These are phyloP conservation scores for Colletotrichum sp. DNA, from an alignment of 2,329 filamentous ascomycete species.

Conservation along the genomic window DNA sequence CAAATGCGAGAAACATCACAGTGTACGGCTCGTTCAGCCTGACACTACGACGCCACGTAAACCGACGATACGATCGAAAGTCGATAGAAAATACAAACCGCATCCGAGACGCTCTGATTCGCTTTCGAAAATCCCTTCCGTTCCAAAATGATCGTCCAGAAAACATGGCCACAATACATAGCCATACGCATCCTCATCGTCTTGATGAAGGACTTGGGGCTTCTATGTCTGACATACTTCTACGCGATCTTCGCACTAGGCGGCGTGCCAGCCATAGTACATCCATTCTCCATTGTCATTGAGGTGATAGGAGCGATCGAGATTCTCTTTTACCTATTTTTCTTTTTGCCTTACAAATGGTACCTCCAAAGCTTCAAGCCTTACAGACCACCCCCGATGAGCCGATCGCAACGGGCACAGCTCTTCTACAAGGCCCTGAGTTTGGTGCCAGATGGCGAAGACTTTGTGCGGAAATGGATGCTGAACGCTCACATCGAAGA, in stretches of 20 bases:
- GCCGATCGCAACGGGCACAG: not conserved
- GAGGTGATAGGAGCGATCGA: conserved; percentile 38
- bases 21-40: not conserved
- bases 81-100: not conserved
- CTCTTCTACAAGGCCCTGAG: conserved; percentile 1
- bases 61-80: not conserved
- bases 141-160: conserved; percentile 10
- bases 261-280: conserved; percentile 22
- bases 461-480: conserved; percentile 64
- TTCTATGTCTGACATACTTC: conserved; percentile 25
- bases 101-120: not conserved
- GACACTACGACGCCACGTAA: not conserved
- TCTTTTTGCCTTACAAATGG: conserved; percentile 48
- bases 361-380: conserved; percentile 35
- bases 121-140: not conserved
- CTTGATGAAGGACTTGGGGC: conserved; percentile 14
- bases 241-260: conserved; percentile 19
- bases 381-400: not conserved
- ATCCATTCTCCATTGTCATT: conserved; percentile 29
- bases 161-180: conserved; percentile 18
- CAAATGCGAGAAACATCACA: not conserved
- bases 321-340: conserved; percentile 41
- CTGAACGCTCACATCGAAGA: conserved; percentile 54
- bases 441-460: conserved; percentile 53
- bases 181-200: not conserved